phyloP scores from a whole-genome alignment of 148 eudicot species.

The Heliamphora exappendiculata region DNA sequence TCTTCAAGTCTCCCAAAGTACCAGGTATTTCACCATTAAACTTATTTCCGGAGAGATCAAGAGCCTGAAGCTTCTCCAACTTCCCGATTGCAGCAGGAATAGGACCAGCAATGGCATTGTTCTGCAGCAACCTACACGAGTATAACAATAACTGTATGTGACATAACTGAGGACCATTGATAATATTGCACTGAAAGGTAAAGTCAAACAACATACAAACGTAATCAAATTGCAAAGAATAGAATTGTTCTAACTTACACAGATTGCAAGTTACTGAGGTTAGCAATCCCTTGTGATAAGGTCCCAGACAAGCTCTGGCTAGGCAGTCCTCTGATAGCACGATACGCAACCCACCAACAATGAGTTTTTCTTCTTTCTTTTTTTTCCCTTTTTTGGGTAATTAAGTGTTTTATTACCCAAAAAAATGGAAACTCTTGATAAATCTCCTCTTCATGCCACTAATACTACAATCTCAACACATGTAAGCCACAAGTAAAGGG shows the following conservation, averaged over 20 bases:
- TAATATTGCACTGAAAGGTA: neutral
- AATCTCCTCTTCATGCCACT: too few relatives aligned
- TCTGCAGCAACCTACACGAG: constrained; percentile 62
- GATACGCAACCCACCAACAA: constrained; percentile 1
- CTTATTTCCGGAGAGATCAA: constrained; percentile 73
- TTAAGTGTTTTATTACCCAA: too few relatives aligned
- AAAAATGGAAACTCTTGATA: too few relatives aligned
- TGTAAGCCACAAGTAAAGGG: neutral
- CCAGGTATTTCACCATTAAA: constrained; percentile 61
- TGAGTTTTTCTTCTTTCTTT: too few relatives aligned
- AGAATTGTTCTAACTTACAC: constrained; percentile 49
- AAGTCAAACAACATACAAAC: neutral
- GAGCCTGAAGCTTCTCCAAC: constrained; percentile 69
- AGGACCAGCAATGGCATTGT: constrained; percentile 64
- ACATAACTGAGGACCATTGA: too few relatives aligned
- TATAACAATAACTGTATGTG: neutral
- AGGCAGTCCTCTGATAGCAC: constrained; percentile 65
- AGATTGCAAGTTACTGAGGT: constrained; percentile 68
- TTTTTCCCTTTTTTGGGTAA: too few relatives aligned
- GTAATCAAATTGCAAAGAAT: neutral
- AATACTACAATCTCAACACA: too few relatives aligned
- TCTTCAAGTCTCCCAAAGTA: constrained; percentile 56
- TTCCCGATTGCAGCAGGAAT: constrained; percentile 65
- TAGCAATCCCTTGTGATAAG: constrained; percentile 72
- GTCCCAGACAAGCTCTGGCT: constrained; percentile 77